A percentile compares a stretch with the other conserved stretches of the same genome.
phyloP scores from a whole-genome alignment of 148 eudicot species.

The Cornus controversa region DNA sequence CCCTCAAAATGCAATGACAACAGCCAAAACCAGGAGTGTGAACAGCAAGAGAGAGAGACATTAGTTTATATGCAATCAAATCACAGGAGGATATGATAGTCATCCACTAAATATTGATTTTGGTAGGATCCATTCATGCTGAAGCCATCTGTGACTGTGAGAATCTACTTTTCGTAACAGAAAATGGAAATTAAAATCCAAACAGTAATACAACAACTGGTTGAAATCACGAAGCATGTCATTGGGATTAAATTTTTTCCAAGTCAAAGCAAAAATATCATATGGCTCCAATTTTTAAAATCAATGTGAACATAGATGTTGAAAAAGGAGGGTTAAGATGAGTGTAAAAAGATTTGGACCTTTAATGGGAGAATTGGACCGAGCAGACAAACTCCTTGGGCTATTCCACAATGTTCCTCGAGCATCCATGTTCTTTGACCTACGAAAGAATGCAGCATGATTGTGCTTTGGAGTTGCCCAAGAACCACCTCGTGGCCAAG shows the following conservation, averaged over 20 bases:
- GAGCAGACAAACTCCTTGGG: slow-evolving; percentile 31
- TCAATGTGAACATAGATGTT: not conserved
- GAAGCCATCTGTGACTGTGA: no score
- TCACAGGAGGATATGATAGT: no score
- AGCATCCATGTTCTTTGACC: slow-evolving; percentile 26
- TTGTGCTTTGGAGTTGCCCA: slow-evolving; percentile 18
- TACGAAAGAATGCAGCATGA: slow-evolving; percentile 54
- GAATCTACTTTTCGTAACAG: no score
- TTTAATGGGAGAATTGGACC: slow-evolving; percentile 46
- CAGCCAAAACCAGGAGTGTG: no score
- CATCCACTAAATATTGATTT: no score
- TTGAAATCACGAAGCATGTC: not conserved
- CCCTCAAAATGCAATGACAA: no score
- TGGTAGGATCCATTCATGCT: no score
- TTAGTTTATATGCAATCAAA: no score
- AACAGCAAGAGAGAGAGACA: no score
- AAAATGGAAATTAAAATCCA: not conserved
- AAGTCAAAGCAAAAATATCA: not conserved
- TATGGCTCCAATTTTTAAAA: not conserved
- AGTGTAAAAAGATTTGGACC: slow-evolving; percentile 22
- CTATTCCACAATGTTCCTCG: slow-evolving; percentile 35
- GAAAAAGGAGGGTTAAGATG: not conserved
- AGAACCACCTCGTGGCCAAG: slow-evolving; percentile 20
- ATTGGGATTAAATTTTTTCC: not conserved
- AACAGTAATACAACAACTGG: not conserved